Evolutionary conservation across 2,329 filamentous ascomycete genomes (phyloP).

Genomic region (Dactylellina parvicollis): DNA sequence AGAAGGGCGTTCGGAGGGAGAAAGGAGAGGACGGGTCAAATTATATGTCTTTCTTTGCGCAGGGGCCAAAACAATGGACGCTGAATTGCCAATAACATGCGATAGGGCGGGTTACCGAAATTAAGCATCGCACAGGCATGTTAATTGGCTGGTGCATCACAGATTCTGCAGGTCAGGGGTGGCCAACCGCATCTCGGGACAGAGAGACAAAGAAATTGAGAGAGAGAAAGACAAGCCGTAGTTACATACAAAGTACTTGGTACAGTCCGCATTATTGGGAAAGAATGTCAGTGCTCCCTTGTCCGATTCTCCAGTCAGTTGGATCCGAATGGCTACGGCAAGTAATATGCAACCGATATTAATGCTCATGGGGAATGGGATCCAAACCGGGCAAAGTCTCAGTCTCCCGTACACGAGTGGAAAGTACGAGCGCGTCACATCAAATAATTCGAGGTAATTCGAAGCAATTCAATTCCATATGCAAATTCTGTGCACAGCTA

Average conservation of each 20-base stretch:
- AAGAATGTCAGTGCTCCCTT: too few relatives aligned
- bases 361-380: slow-evolving; percentile 19
- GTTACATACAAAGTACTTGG: too few relatives aligned
- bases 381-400: not conserved
- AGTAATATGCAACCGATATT: not conserved
- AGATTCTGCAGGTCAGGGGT: slow-evolving; percentile 41
- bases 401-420: slow-evolving; percentile 32
- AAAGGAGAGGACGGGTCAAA: slow-evolving; percentile 41
- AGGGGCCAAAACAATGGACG: slow-evolving; percentile 5
- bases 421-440: slow-evolving; percentile 28
- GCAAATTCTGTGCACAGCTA: slow-evolving; percentile 54
- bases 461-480: slow-evolving; percentile 50
- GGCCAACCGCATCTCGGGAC: slow-evolving; percentile 6
- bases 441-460: not conserved
- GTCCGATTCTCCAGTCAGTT: not conserved
- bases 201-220: slow-evolving; percentile 20
- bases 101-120: slow-evolving; percentile 50
- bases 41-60: slow-evolving; percentile 30
- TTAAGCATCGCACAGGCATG: slow-evolving; percentile 20
- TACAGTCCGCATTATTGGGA: too few relatives aligned
- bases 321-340: not conserved
- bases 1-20: slow-evolving; percentile 24
- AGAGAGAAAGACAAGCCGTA: too few relatives aligned
- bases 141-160: slow-evolving; percentile 26
- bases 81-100: not conserved